phyloP scores from a whole-genome alignment of 176 grass and related monocot genomes.

The Triticum timopheevii region DNA sequence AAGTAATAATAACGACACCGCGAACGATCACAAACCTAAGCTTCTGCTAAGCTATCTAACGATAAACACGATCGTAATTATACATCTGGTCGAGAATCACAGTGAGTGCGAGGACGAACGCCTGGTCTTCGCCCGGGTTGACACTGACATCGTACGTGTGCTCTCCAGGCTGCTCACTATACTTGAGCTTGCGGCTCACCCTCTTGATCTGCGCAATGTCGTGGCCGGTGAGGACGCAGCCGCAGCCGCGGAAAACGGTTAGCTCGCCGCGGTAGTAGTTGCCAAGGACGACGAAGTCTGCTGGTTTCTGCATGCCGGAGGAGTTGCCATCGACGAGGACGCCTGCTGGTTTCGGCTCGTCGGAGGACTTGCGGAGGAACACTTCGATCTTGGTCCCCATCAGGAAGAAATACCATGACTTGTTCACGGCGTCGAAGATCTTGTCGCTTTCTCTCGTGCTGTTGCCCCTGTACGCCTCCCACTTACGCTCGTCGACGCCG shows the following conservation, averaged over 20 bases:
- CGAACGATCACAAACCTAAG: too few relatives aligned
- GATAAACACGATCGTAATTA: too few relatives aligned
- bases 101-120: too few relatives aligned
- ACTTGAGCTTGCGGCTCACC: background rate
- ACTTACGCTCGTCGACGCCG: background rate
- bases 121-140: too few relatives aligned
- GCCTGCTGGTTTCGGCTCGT: background rate
- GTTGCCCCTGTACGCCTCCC: slow-evolving; percentile 47
- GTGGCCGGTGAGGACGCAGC: background rate
- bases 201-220: slow-evolving; percentile 31
- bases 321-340: slow-evolving; percentile 28
- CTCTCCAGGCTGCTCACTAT: background rate
- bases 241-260: slow-evolving; percentile 12
- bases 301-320: background rate
- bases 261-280: slow-evolving; percentile 34
- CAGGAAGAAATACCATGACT: slow-evolving; percentile 25
- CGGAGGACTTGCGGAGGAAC: slow-evolving; percentile 31
- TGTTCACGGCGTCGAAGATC: slow-evolving; percentile 45
- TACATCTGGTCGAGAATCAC: too few relatives aligned
- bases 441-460: slow-evolving; percentile 14
- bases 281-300: slow-evolving; percentile 49
- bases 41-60: too few relatives aligned
- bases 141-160: too few relatives aligned
- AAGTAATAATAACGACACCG: too few relatives aligned
- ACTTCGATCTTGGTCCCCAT: slow-evolving; percentile 39